Conservation (phyloP, 1,284 basidiomycete species). For the Boletellus sp. region DNA sequence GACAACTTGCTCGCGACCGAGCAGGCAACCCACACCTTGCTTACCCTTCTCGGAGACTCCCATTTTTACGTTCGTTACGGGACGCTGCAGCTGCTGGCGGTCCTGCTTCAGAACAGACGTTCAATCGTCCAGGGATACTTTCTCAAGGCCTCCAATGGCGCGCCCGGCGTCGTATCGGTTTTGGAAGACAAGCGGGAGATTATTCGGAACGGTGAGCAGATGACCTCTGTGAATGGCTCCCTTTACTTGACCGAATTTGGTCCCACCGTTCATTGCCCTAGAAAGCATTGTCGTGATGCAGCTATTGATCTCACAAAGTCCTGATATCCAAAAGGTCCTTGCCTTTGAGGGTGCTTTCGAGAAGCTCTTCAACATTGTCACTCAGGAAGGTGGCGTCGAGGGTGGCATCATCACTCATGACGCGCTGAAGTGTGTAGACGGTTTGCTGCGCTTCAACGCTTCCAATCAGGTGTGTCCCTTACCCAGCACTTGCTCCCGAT, state of each 20-base stretch:
- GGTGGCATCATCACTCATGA: constrained; percentile 88
- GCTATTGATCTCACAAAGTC: constrained; percentile 78
- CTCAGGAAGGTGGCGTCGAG: constrained; percentile 87
- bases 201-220: constrained; percentile 69
- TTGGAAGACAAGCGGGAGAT: constrained; percentile 83
- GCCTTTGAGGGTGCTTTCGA: constrained; percentile 98
- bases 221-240: background rate
- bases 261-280: constrained; percentile 29
- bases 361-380: constrained; percentile 87
- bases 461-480: constrained; percentile 79
- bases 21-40: constrained; percentile 71
- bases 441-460: constrained; percentile 85
- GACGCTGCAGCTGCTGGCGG: constrained; percentile 80
- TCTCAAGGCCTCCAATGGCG: constrained; percentile 76
- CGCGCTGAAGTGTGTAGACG: constrained; percentile 82
- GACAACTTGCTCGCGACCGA: constrained; percentile 70
- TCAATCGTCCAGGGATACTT: constrained; percentile 86
- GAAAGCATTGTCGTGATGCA: constrained; percentile 85
- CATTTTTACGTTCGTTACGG: constrained; percentile 89
- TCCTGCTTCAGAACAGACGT: constrained; percentile 76
- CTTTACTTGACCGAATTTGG: background rate
- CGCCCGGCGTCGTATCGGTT: constrained; percentile 65
- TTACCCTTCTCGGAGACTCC: constrained; percentile 70
- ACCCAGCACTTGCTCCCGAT: background rate
- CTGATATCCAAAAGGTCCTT: constrained; percentile 95